A percentile compares a stretch with the other conserved stretches of the same genome.
phyloP scores from a whole-genome alignment of 257 asterid genomes.

The Solanum pennellii region DNA sequence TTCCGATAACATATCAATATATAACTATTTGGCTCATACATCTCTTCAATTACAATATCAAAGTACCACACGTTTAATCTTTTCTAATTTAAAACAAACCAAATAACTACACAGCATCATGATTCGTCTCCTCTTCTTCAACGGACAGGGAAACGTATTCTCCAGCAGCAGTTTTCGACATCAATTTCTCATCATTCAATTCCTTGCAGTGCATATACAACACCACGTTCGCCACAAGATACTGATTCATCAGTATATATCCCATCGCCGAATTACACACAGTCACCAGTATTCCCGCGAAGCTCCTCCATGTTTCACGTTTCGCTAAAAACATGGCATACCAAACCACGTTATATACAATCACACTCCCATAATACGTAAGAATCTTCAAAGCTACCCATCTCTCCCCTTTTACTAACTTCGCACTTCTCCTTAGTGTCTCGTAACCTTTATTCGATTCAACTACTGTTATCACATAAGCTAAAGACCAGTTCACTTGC shows the following conservation, averaged over 20 bases:
- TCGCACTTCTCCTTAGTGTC: not conserved
- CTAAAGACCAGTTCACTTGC: not conserved
- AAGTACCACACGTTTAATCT: not conserved
- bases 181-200: not conserved
- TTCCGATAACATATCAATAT: not conserved
- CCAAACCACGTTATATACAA: slow-evolving; percentile 30
- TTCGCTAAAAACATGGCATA: slow-evolving; percentile 4
- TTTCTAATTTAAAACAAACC: not conserved
- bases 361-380: slow-evolving; percentile 12
- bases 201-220: not conserved
- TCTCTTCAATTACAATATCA: not conserved
- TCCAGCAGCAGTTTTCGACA: not conserved
- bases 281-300: not conserved
- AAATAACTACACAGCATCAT: not conserved
- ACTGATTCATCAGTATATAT: not conserved
- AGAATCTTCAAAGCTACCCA: not conserved
- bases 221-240: not conserved
- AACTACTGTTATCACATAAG: not conserved
- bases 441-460: not conserved
- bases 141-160: not conserved
- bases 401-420: not conserved
- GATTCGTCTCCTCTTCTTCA: not conserved
- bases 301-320: slow-evolving; percentile 6
- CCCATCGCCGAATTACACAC: not conserved
- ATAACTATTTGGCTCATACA: not conserved